Conservation (phyloP, 108 stramenopile genomes). For the Skeletonema tropicum region DNA sequence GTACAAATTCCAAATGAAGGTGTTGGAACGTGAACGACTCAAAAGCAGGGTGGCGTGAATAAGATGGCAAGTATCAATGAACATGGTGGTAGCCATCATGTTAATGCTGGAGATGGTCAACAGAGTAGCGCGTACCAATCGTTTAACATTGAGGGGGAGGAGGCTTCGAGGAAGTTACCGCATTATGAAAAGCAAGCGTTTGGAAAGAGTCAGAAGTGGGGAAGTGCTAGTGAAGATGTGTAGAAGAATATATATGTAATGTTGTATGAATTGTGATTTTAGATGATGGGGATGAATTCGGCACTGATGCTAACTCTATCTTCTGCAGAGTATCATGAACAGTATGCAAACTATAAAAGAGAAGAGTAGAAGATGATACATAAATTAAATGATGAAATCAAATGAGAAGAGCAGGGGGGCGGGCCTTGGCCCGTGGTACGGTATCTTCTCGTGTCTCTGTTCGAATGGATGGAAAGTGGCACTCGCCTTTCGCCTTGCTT, state of each 20-base stretch:
- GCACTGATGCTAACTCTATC: no score
- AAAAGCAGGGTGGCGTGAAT: not conserved
- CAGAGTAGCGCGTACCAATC: not conserved
- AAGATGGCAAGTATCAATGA: not conserved
- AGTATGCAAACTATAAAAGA: no score
- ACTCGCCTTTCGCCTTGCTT: no score
- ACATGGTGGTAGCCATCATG: not conserved
- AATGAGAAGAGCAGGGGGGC: no score
- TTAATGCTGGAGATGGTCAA: not conserved
- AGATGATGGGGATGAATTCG: not conserved
- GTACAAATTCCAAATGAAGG: constrained; percentile 1
- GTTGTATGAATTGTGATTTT: not conserved
- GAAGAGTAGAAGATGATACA: no score
- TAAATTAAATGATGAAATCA: no score
- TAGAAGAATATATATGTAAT: not conserved
- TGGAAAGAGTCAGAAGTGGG: not conserved
- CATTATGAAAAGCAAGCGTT: not conserved
- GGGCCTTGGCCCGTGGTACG: no score
- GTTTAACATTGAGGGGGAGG: not conserved
- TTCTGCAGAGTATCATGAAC: no score
- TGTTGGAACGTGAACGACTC: not conserved
- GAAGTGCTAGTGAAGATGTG: not conserved
- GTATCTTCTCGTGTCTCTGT: no score
- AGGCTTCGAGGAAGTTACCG: not conserved
- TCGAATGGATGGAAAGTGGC: no score